Conservation (phyloP, 805 yeast genomes). For the Metahyphopichia silvanorum region DNA sequence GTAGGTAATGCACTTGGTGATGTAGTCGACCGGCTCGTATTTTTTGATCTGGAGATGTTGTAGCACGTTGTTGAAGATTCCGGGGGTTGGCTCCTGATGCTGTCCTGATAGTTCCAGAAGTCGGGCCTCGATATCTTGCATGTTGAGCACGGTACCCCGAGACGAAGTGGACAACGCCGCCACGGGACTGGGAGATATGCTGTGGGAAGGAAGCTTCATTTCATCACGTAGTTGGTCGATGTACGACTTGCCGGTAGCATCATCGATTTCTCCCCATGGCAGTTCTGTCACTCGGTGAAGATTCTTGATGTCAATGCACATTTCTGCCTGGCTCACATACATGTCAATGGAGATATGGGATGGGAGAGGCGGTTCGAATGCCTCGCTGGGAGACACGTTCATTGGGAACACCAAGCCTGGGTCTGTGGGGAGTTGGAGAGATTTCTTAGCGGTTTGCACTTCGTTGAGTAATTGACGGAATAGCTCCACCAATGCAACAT, state of each 20-base stretch:
- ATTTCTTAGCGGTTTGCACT: constrained; percentile 35
- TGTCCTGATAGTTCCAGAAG: constrained; percentile 1
- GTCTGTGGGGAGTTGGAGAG: constrained; percentile 41
- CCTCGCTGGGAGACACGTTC: constrained; percentile 34
- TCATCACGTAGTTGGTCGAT: constrained; percentile 57
- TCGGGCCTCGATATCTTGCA: not conserved
- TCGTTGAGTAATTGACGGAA: constrained; percentile 27
- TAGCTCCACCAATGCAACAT: constrained; percentile 16
- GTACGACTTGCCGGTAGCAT: constrained; percentile 44
- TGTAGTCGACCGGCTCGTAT: constrained; percentile 44
- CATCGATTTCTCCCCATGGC: constrained; percentile 63
- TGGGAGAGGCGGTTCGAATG: constrained; percentile 48
- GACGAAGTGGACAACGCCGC: constrained; percentile 5
- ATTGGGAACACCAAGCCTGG: constrained; percentile 57
- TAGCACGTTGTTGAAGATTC: constrained; percentile 18
- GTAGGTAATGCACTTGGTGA: constrained; percentile 63
- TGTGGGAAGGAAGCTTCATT: constrained; percentile 35
- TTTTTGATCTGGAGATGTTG: constrained; percentile 25
- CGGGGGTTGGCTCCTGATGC: constrained; percentile 4
- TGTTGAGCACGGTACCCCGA: constrained; percentile 3
- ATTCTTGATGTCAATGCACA: constrained; percentile 57
- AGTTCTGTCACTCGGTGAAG: constrained; percentile 46
- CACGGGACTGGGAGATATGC: constrained; percentile 2
- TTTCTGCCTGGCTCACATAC: constrained; percentile 58
- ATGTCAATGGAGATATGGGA: constrained; percentile 52